Percentiles rank a stretch among this genome's conserved stretches.
phyloP scores from a whole-genome alignment of 1,284 basidiomycete species.

The Schizophyllum amplum region DNA sequence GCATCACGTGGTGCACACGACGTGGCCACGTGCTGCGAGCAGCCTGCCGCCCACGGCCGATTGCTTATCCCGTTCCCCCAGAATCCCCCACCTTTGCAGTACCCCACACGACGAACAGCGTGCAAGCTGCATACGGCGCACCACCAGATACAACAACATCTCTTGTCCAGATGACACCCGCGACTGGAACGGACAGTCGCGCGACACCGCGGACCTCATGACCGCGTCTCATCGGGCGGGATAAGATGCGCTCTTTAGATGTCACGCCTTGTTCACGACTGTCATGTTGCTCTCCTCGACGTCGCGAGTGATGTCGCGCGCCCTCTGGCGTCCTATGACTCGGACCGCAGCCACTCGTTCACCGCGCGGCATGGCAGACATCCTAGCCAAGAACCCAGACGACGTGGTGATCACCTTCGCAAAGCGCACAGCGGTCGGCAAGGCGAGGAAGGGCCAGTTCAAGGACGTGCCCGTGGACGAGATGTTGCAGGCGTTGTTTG shows the following conservation, averaged over 20 bases:
- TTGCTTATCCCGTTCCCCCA: too few species aligned
- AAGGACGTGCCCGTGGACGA: slow-evolving; percentile 73
- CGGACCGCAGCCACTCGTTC: slow-evolving; percentile 40
- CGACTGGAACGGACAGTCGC: not conserved
- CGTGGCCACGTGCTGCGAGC: too few species aligned
- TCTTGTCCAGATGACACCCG: too few species aligned
- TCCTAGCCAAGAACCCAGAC: slow-evolving; percentile 63
- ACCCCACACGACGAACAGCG: too few species aligned
- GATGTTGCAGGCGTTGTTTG: slow-evolving; percentile 61
- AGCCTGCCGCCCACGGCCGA: too few species aligned
- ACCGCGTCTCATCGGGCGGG: not conserved
- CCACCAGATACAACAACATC: too few species aligned
- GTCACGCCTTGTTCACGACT: not conserved
- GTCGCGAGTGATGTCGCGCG: not conserved
- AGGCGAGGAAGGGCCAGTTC: slow-evolving; percentile 72
- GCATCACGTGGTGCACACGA: too few species aligned
- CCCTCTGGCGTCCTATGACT: slow-evolving; percentile 10
- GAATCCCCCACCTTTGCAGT: too few species aligned
- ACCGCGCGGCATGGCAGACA: slow-evolving; percentile 32
- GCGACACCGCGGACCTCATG: not conserved
- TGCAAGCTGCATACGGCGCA: too few species aligned
- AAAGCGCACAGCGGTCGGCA: slow-evolving; percentile 72
- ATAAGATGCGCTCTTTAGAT: not conserved
- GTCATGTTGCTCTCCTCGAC: not conserved
- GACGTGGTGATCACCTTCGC: slow-evolving; percentile 86